Percentiles rank a stretch among this genome's conserved stretches.
phyloP scores from a whole-genome alignment of 148 eudicot genomes.

The Mesembryanthemum crystallinum region DNA sequence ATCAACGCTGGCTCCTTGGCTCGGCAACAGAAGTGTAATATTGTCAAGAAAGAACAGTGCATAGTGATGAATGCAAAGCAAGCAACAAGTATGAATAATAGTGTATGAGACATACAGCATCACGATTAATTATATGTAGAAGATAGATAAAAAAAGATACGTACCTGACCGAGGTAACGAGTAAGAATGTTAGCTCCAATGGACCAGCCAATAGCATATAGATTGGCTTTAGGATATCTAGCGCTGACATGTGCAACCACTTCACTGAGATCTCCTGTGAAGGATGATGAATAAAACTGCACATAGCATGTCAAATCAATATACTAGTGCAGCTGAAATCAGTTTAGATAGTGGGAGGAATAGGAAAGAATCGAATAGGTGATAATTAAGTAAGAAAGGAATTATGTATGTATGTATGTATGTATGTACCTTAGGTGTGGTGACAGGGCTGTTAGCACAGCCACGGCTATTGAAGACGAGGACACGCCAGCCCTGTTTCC shows the following conservation, averaged over 20 bases:
- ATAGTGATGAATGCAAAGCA: no score
- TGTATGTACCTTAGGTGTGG: conserved; percentile 67
- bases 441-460: conserved; percentile 81
- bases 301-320: conserved; percentile 6
- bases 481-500: conserved; percentile 70
- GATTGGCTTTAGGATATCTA: conserved; percentile 63
- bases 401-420: no score
- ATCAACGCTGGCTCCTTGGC: no score
- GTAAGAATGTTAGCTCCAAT: conserved; percentile 92
- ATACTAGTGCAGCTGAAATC: background rate
- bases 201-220: conserved; percentile 91
- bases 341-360: no score
- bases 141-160: no score
- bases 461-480: conserved; percentile 94
- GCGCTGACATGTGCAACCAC: conserved; percentile 68
- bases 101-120: no score
- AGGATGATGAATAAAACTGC: conserved; percentile 96
- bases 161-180: conserved; percentile 88
- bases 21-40: no score
- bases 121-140: no score
- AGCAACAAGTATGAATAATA: no score
- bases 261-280: conserved; percentile 73
- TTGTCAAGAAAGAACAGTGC: no score
- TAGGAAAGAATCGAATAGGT: no score
- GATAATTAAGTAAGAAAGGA: no score